Evolutionary conservation across 305 asterid genomes (phyloP).

Genomic region (Solanum hybrid): DNA sequence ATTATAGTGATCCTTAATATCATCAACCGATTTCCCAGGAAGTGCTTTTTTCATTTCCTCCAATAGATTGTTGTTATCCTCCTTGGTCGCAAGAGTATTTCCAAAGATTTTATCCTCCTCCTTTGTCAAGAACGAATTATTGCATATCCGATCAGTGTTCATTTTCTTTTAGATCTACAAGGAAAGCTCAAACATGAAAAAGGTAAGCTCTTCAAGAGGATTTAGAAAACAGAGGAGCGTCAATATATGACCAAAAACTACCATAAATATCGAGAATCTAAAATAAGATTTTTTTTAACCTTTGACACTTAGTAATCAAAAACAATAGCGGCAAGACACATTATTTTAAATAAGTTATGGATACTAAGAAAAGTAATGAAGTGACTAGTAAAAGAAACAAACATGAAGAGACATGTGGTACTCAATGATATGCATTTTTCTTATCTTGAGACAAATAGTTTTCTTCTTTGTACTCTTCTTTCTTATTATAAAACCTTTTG

Average conservation of each 20-base stretch:
- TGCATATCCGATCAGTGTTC: constrained; percentile 6
- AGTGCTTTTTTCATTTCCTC: too few relatives aligned
- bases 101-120: constrained; percentile 26
- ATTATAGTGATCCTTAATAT: too few relatives aligned
- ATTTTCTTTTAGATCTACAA: constrained; percentile 9
- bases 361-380: neutral
- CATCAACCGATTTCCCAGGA: too few relatives aligned
- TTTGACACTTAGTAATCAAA: neutral
- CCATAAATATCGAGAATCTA: too few relatives aligned
- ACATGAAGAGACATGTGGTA: neutral
- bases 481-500: neutral
- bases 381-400: neutral
- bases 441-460: neutral
- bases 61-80: neutral
- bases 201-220: neutral
- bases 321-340: neutral
- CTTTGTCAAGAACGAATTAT: constrained; percentile 9
- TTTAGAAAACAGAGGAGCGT: too few relatives aligned
- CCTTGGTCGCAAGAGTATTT: constrained; percentile 11
- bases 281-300: neutral
- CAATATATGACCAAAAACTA: too few relatives aligned
- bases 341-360: neutral
- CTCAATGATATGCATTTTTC: neutral
- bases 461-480: neutral
- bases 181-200: neutral